Conservation (phyloP, 2,329 filamentous ascomycete species). For the Chrysoporthe deuterocubensis region DNA sequence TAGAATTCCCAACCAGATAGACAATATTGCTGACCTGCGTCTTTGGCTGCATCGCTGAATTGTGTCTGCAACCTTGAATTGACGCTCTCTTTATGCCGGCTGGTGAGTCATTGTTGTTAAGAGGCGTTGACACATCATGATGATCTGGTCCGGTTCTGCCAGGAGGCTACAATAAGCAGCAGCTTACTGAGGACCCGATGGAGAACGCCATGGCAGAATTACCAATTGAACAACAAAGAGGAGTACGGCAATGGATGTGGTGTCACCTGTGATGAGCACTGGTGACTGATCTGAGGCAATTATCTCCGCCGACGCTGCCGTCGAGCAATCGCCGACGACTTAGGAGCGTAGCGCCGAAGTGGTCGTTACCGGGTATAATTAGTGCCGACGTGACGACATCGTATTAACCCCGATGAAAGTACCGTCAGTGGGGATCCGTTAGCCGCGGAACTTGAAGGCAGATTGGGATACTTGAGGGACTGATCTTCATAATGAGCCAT, state of each 20-base stretch:
- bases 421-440: slow-evolving; percentile 3
- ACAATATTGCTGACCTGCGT: neutral
- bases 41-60: neutral
- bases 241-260: neutral
- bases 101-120: neutral
- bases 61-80: neutral
- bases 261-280: neutral
- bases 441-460: neutral
- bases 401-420: slow-evolving; percentile 1
- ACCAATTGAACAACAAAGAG: neutral
- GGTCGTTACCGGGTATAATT: neutral
- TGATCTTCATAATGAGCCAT: neutral
- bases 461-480: neutral
- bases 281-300: neutral
- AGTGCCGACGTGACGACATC: slow-evolving; percentile 7
- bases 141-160: neutral
- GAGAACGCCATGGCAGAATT: neutral
- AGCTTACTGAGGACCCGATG: neutral
- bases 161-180: neutral
- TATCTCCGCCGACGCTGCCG: neutral
- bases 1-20: neutral
- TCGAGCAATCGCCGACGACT: neutral
- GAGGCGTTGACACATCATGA: neutral
- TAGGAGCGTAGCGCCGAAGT: slow-evolving; percentile 1
- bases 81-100: too few relatives aligned